Conservation (phyloP, 176 grass and related monocot genomes). For the Pharus latifolius region DNA sequence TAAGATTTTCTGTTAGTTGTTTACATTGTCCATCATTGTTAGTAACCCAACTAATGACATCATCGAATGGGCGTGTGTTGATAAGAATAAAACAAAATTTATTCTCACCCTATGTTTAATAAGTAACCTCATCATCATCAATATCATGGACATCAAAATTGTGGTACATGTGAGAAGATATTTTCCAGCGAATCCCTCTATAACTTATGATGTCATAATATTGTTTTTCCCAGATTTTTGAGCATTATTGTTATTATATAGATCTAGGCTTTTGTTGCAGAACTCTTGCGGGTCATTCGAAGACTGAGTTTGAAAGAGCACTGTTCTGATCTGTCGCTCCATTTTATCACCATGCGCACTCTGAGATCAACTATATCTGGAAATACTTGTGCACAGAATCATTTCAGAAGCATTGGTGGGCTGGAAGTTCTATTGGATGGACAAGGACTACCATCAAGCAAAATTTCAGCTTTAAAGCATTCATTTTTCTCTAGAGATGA, state of each 20-base stretch:
- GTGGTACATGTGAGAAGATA: background rate
- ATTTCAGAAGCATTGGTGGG: slow-evolving; percentile 96
- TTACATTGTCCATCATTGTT: background rate
- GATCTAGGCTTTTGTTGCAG: slow-evolving; percentile 40
- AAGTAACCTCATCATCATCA: background rate
- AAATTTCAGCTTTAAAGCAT: slow-evolving; percentile 52
- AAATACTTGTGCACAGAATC: slow-evolving; percentile 71
- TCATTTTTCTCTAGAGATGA: slow-evolving; percentile 52
- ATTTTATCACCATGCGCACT: slow-evolving; percentile 68
- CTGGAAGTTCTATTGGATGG: slow-evolving; percentile 87
- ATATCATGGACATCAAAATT: background rate
- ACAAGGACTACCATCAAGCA: slow-evolving; percentile 69
- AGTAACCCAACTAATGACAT: background rate
- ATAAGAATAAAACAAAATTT: background rate
- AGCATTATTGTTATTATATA: slow-evolving; percentile 10
- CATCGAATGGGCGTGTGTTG: background rate
- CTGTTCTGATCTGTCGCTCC: slow-evolving; percentile 66
- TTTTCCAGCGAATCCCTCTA: background rate
- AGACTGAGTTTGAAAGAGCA: slow-evolving; percentile 76
- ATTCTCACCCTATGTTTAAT: background rate
- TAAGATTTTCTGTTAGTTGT: too few relatives aligned
- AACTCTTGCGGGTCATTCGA: slow-evolving; percentile 73
- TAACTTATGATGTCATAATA: background rate
- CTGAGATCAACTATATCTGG: slow-evolving; percentile 61
- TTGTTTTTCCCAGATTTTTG: background rate